Evolutionary conservation across 768 basidiomycete genomes (phyloP).

Genomic region (Mycena metata): DNA sequence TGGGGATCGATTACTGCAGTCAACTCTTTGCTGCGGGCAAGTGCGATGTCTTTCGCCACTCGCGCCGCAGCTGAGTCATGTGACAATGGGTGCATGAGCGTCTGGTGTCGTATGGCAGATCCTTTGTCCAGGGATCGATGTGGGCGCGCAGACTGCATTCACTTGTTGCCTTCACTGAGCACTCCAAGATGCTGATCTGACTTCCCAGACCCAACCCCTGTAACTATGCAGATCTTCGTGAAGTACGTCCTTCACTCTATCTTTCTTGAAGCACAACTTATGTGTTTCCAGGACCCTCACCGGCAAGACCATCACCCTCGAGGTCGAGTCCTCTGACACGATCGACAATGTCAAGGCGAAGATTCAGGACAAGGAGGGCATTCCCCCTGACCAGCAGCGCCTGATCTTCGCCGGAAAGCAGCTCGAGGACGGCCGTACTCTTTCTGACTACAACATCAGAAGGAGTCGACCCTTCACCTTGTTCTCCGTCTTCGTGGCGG

Average conservation of each 20-base stretch:
- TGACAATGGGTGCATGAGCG: no score
- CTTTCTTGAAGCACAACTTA: not conserved
- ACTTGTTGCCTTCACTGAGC: no score
- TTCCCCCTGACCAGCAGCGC: constrained; percentile 61
- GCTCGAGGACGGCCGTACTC: constrained; percentile 87
- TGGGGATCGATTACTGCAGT: no score
- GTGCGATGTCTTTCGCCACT: no score
- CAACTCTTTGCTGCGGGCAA: no score
- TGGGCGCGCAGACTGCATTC: no score
- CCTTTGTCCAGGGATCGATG: no score
- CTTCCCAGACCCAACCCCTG: constrained; percentile 52
- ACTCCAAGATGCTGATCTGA: no score
- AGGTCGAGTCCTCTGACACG: constrained; percentile 81
- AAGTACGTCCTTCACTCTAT: constrained; percentile 46
- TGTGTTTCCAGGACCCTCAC: constrained; percentile 56
- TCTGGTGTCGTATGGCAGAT: no score
- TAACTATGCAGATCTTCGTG: constrained; percentile 71
- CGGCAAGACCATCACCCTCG: constrained; percentile 80
- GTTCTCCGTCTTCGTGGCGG: constrained; percentile 49
- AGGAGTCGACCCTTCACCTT: constrained; percentile 70
- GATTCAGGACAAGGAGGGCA: constrained; percentile 82
- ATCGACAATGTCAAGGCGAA: constrained; percentile 83
- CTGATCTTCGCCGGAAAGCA: constrained; percentile 91
- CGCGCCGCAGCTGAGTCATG: no score
- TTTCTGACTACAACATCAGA: constrained; percentile 79